Conservation (phyloP, 306 rosid species). For the Castanea sativa region DNA sequence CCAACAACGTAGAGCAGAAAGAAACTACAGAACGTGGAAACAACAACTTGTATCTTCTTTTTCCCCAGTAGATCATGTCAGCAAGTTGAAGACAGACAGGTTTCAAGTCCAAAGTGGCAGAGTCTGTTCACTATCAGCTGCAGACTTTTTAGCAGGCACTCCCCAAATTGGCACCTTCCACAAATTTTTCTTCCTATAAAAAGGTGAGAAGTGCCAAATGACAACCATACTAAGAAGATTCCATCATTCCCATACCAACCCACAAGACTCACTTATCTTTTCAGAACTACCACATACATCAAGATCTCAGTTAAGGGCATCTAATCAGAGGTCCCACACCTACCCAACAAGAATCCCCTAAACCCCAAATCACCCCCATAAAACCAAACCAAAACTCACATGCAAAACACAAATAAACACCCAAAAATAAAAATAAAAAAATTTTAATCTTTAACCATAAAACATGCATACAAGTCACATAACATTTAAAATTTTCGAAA, state of each 20-base stretch:
- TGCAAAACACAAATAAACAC: not conserved
- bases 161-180: constrained; percentile 32
- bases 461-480: not conserved
- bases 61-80: not conserved
- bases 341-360: constrained; percentile 40
- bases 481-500: not conserved
- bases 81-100: constrained; percentile 19
- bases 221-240: constrained; percentile 53
- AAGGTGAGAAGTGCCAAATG: constrained; percentile 41
- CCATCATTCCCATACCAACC: constrained; percentile 52
- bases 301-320: constrained; percentile 48
- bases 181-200: constrained; percentile 26
- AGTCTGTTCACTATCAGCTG: constrained; percentile 23
- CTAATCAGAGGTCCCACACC: constrained; percentile 79
- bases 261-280: constrained; percentile 56
- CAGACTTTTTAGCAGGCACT: constrained; percentile 29
- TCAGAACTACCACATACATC: constrained; percentile 44
- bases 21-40: not conserved
- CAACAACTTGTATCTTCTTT: not conserved
- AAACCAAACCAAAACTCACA: constrained; percentile 25
- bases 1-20: constrained; percentile 19
- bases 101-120: constrained; percentile 16
- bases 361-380: constrained; percentile 22
- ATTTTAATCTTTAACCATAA: not conserved
- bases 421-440: not conserved